Evolutionary conservation across 805 yeast species (phyloP).

Genomic region (Myxozyma sirexii): DNA sequence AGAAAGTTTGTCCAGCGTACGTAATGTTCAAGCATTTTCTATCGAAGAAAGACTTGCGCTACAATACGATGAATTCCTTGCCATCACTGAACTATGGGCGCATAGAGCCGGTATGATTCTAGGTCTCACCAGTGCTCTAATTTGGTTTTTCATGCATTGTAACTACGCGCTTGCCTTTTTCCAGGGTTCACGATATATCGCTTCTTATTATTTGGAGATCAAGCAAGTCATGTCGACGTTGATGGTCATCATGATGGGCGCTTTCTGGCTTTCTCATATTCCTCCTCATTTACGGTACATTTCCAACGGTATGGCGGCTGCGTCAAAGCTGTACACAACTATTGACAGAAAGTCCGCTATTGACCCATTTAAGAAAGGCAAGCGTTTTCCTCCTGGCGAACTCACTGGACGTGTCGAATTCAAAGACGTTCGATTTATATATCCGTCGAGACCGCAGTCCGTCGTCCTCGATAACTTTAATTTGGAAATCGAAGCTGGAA

Average conservation of each 20-base stretch:
- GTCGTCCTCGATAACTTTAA: constrained; percentile 36
- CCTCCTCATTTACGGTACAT: constrained; percentile 47
- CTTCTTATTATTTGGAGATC: constrained; percentile 27
- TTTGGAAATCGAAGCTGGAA: constrained; percentile 63
- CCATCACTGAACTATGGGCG: constrained; percentile 35
- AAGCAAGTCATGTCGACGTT: constrained; percentile 32
- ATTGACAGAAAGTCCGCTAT: constrained; percentile 48
- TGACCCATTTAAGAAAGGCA: constrained; percentile 40
- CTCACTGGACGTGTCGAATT: constrained; percentile 46
- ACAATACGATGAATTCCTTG: constrained; percentile 41
- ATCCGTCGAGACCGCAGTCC: constrained; percentile 40
- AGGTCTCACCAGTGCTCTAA: constrained; percentile 41
- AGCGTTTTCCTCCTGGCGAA: constrained; percentile 5
- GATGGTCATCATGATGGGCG: constrained; percentile 41
- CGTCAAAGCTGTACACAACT: constrained; percentile 46
- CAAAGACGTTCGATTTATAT: constrained; percentile 37
- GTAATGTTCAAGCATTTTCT: constrained; percentile 49
- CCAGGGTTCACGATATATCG: constrained; percentile 41
- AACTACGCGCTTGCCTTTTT: constrained; percentile 49
- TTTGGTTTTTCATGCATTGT: constrained; percentile 45
- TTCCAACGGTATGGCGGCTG: constrained; percentile 47
- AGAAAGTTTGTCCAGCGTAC: constrained; percentile 45
- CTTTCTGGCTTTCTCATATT: constrained; percentile 46
- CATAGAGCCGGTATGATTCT: constrained; percentile 36
- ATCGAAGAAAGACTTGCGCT: constrained; percentile 43